Conservation (phyloP, 2,329 filamentous ascomycete species). For the Stylonectria norvegica region DNA sequence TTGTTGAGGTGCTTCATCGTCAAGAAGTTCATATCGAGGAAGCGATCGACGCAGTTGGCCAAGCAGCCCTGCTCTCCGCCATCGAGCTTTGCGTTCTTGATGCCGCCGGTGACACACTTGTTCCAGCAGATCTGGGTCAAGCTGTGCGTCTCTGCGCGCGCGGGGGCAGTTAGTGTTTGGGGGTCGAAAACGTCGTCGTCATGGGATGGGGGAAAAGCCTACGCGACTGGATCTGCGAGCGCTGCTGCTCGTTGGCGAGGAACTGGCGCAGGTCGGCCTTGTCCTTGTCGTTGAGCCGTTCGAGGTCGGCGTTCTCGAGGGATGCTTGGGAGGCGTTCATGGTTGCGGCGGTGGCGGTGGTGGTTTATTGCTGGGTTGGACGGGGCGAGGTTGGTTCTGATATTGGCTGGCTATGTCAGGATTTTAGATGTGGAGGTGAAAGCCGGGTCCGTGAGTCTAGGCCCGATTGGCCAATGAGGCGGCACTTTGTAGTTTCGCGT, state of each 20-base stretch:
- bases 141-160: constrained; percentile 47
- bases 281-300: constrained; percentile 74
- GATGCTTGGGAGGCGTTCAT: constrained; percentile 37
- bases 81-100: constrained; percentile 71
- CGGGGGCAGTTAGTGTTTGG: not conserved
- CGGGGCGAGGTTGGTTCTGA: no score
- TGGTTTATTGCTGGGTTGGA: constrained; percentile 12
- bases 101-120: constrained; percentile 78
- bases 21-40: constrained; percentile 81
- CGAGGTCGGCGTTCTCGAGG: constrained; percentile 60
- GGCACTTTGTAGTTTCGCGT: not conserved
- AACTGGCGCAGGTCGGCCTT: constrained; percentile 87
- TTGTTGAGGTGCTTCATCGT: constrained; percentile 81
- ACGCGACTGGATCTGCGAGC: constrained; percentile 65
- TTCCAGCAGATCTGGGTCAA: constrained; percentile 82
- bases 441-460: no score
- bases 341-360: constrained; percentile 9
- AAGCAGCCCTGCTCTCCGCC: constrained; percentile 77
- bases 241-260: constrained; percentile 79
- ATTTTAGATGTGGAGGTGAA: no score
- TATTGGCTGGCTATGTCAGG: constrained; percentile 10
- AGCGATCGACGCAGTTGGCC: constrained; percentile 89
- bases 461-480: constrained; percentile 5
- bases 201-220: constrained; percentile 34
- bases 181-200: no score